Conservation (phyloP, 2,329 filamentous ascomycete genomes). For the Zymoseptoria tritici region DNA sequence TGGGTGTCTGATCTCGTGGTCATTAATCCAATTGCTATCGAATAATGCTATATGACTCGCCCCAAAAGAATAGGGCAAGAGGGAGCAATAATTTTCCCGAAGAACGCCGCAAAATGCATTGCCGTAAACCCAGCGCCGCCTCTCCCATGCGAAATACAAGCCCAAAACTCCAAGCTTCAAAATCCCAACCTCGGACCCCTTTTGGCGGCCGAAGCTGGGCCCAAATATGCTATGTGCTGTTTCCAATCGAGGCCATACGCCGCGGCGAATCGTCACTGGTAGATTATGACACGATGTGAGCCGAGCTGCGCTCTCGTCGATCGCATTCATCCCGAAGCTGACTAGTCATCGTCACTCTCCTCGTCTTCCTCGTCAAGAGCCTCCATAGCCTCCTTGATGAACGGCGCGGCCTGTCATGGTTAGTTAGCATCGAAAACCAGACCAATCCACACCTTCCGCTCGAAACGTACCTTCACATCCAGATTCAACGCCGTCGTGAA, state of each 20-base stretch:
- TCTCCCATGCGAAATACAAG: background rate
- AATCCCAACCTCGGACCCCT: background rate
- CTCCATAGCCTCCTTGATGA: constrained; percentile 96
- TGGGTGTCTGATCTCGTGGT: background rate
- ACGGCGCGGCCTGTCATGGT: constrained; percentile 64
- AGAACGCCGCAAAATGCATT: background rate
- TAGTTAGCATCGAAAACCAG: constrained; percentile 10
- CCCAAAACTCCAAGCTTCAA: background rate
- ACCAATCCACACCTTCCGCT: background rate
- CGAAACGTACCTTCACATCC: constrained; percentile 74
- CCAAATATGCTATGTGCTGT: background rate
- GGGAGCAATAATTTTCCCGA: background rate
- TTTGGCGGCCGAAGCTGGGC: background rate
- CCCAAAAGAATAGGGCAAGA: background rate
- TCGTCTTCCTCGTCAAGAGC: constrained; percentile 46
- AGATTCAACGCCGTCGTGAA: constrained; percentile 92
- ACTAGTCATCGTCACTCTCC: constrained; percentile 20
- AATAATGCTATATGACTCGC: background rate
- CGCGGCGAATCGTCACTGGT: background rate
- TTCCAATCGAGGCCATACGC: background rate
- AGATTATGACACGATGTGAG: background rate
- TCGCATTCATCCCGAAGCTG: background rate
- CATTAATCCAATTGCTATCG: background rate
- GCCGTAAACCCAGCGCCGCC: background rate
- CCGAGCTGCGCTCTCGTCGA: background rate